A percentile compares a stretch with the other conserved stretches of the same genome.
Conservation (phyloP, 148 eudicot genomes). For the Beta vulgaris region DNA sequence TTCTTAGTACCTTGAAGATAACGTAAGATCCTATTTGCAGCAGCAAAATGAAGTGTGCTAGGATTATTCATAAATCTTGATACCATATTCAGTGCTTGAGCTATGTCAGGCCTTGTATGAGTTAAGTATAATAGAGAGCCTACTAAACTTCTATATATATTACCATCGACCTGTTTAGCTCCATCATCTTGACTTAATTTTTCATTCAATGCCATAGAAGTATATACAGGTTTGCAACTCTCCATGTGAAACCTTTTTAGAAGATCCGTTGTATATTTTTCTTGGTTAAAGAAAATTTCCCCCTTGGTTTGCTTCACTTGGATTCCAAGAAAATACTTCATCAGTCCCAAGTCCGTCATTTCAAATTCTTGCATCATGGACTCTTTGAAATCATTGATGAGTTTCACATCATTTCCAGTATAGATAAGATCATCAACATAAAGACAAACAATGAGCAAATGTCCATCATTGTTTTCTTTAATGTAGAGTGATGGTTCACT, state of each 20-base stretch:
- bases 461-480: neutral
- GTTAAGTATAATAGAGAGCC: too few species aligned
- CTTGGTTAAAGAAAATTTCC: neutral
- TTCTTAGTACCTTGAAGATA: too few species aligned
- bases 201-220: too few species aligned
- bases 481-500: slow-evolving; percentile 3
- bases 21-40: too few species aligned
- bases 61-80: too few species aligned
- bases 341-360: neutral
- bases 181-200: neutral
- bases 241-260: neutral
- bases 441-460: slow-evolving; percentile 2
- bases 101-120: too few species aligned
- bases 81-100: too few species aligned
- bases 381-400: neutral
- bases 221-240: too few species aligned
- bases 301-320: neutral
- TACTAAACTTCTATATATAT: neutral
- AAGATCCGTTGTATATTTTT: neutral
- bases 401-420: neutral
- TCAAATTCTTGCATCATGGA: neutral
- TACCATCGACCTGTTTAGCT: neutral
- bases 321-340: neutral
- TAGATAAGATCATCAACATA: neutral
- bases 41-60: too few species aligned